Evolutionary conservation across 495 filamentous ascomycete genomes (phyloP), one percentile per base, ranked within the genome.

Genomic region (Pseudoneurospora amorphoporcata): DNA sequence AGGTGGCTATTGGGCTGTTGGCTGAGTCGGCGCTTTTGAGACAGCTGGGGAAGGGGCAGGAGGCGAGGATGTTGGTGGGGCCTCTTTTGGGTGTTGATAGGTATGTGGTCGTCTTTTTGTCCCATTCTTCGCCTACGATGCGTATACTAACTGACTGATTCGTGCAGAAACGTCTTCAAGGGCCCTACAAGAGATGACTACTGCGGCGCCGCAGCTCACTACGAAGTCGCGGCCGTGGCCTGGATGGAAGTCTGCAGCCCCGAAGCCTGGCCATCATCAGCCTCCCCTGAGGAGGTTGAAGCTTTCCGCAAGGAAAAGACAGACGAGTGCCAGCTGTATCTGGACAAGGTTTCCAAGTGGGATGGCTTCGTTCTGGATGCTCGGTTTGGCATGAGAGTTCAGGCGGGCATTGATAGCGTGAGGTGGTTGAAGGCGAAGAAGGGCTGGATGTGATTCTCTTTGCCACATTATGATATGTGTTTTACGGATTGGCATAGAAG

Each of bases 331-430:
- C 87, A 90, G 75, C 83, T 85, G 42, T 91, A 90, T 83, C 80
- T 97, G 19, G 89, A 93, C 19, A 94, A 93, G 82, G 91, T 92
- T 32, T 89, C 91, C 23, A 88, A 83, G 32, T 98, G 93, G 93
- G 95, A 97, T 75, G 84, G 85, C 16, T 98, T 92, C 78, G 89
- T 95, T 65, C 84, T 98, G 41, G 96, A 99, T 79, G 90, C 92
- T 61, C 87, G 95, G 69, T 88, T 97, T 70, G 92, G 93, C 37
- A 84, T 97, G 79, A 92, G 94, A 75, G 89, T 97, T 68, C 92
- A 92, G 70, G 93, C 93, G 37, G 92, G 88, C 2, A 79, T 91
- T 76, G 90, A 93, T 76, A 95, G 91, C 0, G 80, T 98, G n/a
- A 87, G 83, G 72, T 92, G 91, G 81, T 89, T 90, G 83, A 88